Evolutionary conservation across 768 basidiomycete genomes (phyloP).

Genomic region (Tricholoma bakamatsutake): DNA sequence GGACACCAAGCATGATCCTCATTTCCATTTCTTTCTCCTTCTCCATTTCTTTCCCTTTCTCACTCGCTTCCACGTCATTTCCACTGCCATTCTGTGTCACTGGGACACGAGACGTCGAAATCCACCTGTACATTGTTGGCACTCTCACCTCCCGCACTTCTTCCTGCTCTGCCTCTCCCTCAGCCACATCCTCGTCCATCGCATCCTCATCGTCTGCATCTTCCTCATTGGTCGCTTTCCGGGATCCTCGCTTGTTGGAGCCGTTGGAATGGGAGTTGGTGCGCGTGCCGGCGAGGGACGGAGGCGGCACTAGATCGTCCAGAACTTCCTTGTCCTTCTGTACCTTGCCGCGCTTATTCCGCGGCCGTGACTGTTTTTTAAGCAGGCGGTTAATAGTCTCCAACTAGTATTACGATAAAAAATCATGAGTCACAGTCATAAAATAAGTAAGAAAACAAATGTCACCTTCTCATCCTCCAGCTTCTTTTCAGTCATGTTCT

Average conservation of each 20-base stretch:
- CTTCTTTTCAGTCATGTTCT: constrained; percentile 76
- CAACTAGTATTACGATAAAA: constrained; percentile 36
- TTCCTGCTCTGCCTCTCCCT: constrained; percentile 25
- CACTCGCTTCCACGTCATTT: background rate
- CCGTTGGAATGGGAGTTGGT: constrained; percentile 19
- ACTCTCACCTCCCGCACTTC: constrained; percentile 22
- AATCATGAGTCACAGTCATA: no score
- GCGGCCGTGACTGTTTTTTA: constrained; percentile 74
- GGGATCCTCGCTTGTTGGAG: constrained; percentile 1
- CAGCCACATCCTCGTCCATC: constrained; percentile 31
- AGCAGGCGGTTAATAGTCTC: constrained; percentile 88
- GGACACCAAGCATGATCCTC: constrained; percentile 52
- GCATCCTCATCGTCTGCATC: constrained; percentile 37
- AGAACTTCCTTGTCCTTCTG: constrained; percentile 23
- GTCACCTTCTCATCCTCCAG: constrained; percentile 86
- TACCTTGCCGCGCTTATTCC: constrained; percentile 51
- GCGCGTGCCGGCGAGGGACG: constrained; percentile 18
- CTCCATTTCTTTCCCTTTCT: background rate
- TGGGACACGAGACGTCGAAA: constrained; percentile 46
- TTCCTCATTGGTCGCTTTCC: constrained; percentile 21
- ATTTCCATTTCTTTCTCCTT: constrained; percentile 19
- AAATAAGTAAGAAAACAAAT: constrained; percentile 1
- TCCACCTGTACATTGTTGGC: constrained; percentile 68
- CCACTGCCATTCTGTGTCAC: background rate
- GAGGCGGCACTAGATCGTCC: constrained; percentile 17